Conservation (phyloP, 1,139 yeast genomes). For the Pichia sp. region DNA sequence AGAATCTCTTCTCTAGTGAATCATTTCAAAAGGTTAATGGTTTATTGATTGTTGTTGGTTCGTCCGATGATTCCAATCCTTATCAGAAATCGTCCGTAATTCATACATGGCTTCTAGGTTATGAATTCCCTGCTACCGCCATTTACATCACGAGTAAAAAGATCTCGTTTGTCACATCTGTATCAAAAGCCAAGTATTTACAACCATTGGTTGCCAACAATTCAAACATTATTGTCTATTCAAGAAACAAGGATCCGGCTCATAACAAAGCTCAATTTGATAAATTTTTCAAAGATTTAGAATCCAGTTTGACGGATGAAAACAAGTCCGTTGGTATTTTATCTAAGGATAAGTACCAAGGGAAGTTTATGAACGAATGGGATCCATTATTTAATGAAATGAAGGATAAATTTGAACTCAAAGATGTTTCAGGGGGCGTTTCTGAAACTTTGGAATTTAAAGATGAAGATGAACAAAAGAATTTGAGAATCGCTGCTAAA, state of each 20-base stretch:
- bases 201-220: constrained; percentile 36
- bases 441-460: constrained; percentile 63
- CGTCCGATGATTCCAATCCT: constrained; percentile 80
- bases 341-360: constrained; percentile 64
- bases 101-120: constrained; percentile 90
- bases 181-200: constrained; percentile 81
- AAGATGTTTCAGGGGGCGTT: constrained; percentile 50
- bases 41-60: constrained; percentile 67
- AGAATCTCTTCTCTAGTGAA: constrained; percentile 29
- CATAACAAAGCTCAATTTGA: constrained; percentile 63
- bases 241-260: constrained; percentile 74
- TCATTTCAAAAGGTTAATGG: constrained; percentile 45
- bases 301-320: constrained; percentile 30
- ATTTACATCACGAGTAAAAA: constrained; percentile 56
- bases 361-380: constrained; percentile 82
- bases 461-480: constrained; percentile 69
- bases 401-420: constrained; percentile 34
- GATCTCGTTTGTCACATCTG: constrained; percentile 66
- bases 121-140: constrained; percentile 89
- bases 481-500: constrained; percentile 64
- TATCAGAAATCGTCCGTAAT: constrained; percentile 83
- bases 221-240: constrained; percentile 53
- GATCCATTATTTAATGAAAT: constrained; percentile 40
- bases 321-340: constrained; percentile 51
- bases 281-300: constrained; percentile 44